Conservation (phyloP, 2,329 filamentous ascomycete genomes). For the Davidsoniella australis region DNA sequence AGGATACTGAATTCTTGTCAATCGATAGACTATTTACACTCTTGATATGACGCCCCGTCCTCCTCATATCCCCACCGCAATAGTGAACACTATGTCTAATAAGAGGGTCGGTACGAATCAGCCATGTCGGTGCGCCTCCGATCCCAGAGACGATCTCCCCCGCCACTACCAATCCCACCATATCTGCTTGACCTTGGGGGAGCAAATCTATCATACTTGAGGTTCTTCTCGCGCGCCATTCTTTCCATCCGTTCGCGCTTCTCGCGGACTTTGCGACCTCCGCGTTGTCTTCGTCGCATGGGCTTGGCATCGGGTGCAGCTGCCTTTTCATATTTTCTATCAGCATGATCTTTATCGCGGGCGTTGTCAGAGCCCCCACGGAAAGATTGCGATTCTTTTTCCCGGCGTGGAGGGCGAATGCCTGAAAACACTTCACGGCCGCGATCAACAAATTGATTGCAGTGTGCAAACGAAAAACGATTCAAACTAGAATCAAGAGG, state of each 20-base stretch:
- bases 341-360: background rate
- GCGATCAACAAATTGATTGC: conserved; percentile 49
- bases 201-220: background rate
- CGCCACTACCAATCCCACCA: background rate
- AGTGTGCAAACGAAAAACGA: conserved; percentile 56
- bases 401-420: conserved; percentile 35
- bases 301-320: background rate
- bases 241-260: background rate
- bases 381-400: conserved; percentile 18
- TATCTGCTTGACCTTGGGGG: background rate
- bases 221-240: background rate
- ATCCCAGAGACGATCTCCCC: background rate
- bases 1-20: too few relatives aligned
- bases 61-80: too few relatives aligned
- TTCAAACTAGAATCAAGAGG: conserved; percentile 26
- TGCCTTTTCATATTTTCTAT: too few relatives aligned
- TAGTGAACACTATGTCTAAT: too few relatives aligned
- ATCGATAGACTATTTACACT: too few relatives aligned
- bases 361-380: conserved; percentile 16
- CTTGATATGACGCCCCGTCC: too few relatives aligned
- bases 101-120: conserved; percentile 1
- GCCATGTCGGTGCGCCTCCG: conserved; percentile 2
- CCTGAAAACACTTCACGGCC: conserved; percentile 54
- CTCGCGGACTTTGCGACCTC: conserved; percentile 4
- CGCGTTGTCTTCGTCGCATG: conserved; percentile 1